phyloP scores from a whole-genome alignment of 2,329 filamentous ascomycete species.

The Fusarium sp. region DNA sequence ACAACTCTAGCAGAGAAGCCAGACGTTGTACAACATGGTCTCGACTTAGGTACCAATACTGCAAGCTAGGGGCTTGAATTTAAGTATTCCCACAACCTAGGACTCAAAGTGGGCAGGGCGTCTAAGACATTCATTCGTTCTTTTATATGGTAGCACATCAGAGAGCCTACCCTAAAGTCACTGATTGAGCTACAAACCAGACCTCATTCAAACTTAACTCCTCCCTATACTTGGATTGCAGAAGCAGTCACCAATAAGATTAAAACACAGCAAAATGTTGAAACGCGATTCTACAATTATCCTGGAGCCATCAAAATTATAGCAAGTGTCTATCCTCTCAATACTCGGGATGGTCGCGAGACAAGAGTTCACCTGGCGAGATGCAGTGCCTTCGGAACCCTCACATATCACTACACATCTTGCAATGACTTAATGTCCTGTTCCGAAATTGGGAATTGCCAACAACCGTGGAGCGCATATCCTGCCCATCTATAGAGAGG shows the following conservation, averaged over 20 bases:
- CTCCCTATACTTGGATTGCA: rapidly evolving
- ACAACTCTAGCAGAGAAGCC: too few species aligned
- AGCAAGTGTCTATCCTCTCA: too few species aligned
- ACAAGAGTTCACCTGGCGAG: too few species aligned
- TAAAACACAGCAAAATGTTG: rapidly evolving
- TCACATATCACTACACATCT: neutral
- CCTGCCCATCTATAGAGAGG: neutral
- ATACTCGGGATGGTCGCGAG: too few species aligned
- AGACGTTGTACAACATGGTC: neutral
- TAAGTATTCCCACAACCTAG: rapidly evolving
- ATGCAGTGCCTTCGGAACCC: rapidly evolving
- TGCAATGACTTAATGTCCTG: neutral
- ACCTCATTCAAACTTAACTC: too few species aligned
- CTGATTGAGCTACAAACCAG: neutral
- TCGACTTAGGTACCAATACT: neutral
- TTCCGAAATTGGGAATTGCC: neutral
- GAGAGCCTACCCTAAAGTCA: neutral
- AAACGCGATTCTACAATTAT: too few species aligned
- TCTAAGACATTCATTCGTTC: neutral
- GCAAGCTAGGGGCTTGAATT: neutral
- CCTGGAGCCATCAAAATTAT: too few species aligned
- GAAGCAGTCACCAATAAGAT: too few species aligned
- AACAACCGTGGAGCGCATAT: neutral
- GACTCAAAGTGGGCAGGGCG: too few species aligned
- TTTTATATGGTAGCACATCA: neutral